Conservation (phyloP, 139 green algal genomes). For the Edaphochlamys debaryana region DNA sequence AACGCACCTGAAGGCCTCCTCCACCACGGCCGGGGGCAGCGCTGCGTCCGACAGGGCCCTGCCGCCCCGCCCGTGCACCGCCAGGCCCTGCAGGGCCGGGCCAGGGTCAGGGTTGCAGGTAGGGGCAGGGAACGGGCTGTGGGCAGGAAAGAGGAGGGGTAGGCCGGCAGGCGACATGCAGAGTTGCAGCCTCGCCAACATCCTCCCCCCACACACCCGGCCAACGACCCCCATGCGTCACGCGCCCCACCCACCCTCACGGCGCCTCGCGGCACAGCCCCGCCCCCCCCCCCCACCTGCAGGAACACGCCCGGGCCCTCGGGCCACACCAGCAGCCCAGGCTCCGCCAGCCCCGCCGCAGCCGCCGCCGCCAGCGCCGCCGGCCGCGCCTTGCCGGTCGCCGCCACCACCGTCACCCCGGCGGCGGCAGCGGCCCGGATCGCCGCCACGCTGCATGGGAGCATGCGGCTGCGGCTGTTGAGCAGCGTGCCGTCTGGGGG, state of each 20-base stretch:
- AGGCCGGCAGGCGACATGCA: no score
- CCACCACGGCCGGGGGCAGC: constrained; percentile 69
- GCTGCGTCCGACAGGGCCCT: constrained; percentile 53
- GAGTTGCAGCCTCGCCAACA: no score
- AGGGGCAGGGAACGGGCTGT: no score
- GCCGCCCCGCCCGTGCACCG: constrained; percentile 50
- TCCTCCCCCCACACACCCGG: no score
- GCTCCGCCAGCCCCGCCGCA: constrained; percentile 69
- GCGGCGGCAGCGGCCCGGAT: constrained; percentile 67
- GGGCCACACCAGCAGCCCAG: constrained; percentile 70
- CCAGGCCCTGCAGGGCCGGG: constrained; percentile 32
- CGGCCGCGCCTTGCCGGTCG: constrained; percentile 95
- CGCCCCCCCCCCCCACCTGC: no score
- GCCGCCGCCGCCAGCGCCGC: constrained; percentile 78
- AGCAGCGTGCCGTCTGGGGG: constrained; percentile 87
- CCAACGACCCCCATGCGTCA: no score
- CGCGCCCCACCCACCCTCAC: no score
- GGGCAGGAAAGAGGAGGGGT: no score
- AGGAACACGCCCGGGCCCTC: constrained; percentile 86
- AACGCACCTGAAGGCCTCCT: constrained; percentile 68
- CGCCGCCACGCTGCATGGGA: constrained; percentile 65
- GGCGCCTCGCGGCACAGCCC: no score
- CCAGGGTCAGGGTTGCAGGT: no score
- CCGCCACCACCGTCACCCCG: constrained; percentile 86
- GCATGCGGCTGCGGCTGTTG: constrained; percentile 72